These are phyloP conservation scores for Circinella umbellata DNA, from an alignment of 371 early-diverging fungal species.

Conservation along the genomic window DNA sequence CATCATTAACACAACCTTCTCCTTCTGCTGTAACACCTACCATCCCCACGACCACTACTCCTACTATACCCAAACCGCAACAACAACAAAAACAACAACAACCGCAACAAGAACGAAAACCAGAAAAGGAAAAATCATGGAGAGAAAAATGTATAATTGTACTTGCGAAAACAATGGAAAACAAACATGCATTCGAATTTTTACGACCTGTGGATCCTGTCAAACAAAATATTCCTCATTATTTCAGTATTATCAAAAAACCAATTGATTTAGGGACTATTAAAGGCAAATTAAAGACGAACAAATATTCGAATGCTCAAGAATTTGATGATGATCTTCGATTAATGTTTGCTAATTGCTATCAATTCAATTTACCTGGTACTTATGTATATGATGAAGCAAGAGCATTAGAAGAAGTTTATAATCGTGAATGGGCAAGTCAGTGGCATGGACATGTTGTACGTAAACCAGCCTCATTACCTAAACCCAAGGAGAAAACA, in stretches of 20 bases:
- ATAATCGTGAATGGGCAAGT: constrained; percentile 56
- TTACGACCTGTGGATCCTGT: constrained; percentile 56
- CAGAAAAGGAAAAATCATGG: constrained; percentile 30
- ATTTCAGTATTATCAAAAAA: constrained; percentile 82
- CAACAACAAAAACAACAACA: no score
- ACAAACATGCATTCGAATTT: constrained; percentile 43
- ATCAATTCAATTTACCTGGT: constrained; percentile 77
- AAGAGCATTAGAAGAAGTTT: constrained; percentile 59
- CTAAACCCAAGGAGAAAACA: not conserved
- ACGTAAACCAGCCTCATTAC: constrained; percentile 9
- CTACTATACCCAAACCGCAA: not conserved
- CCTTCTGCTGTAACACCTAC: not conserved
- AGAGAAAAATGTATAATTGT: constrained; percentile 34
- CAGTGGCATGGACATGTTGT: constrained; percentile 43
- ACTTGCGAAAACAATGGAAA: constrained; percentile 34
- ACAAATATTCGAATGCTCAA: constrained; percentile 44
- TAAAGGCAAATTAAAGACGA: constrained; percentile 64
- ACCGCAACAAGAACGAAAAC: constrained; percentile 7
- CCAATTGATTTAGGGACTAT: constrained; percentile 99
- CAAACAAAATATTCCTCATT: constrained; percentile 61
- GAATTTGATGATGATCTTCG: constrained; percentile 55
- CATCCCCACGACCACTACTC: not conserved
- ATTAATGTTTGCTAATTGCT: constrained; percentile 60
- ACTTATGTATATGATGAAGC: constrained; percentile 78
- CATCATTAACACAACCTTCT: not conserved